A percentile compares a stretch with the other conserved stretches of the same genome.
These are phyloP conservation scores for Guadua angustifolia DNA, from an alignment of 176 grass and related monocot species.

Conservation along the genomic window DNA sequence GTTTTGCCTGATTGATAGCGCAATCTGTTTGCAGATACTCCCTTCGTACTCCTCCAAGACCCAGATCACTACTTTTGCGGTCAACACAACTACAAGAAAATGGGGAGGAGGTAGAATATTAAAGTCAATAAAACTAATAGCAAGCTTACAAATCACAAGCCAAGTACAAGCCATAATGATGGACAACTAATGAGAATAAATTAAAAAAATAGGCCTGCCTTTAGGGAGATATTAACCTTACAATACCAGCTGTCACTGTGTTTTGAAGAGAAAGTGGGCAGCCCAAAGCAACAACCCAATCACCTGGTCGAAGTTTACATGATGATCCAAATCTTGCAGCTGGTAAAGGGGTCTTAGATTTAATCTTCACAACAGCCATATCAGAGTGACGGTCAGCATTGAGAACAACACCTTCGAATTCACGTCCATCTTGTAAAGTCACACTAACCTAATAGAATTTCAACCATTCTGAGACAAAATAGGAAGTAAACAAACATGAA, in stretches of 20 bases:
- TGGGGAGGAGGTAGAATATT: slow-evolving; percentile 3
- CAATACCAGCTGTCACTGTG: slow-evolving; percentile 92
- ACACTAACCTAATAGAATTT: slow-evolving; percentile 71
- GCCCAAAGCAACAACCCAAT: slow-evolving; percentile 83
- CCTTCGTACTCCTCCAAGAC: slow-evolving; percentile 69
- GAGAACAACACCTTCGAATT: slow-evolving; percentile 65
- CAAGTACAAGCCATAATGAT: slow-evolving; percentile 10
- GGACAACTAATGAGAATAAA: slow-evolving; percentile 24
- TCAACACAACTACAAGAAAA: slow-evolving; percentile 80
- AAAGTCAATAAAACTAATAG: slow-evolving; percentile 34
- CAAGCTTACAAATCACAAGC: neutral
- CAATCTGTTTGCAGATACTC: slow-evolving; percentile 97
- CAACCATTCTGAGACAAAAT: slow-evolving; percentile 29
- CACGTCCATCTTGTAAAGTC: slow-evolving; percentile 82
- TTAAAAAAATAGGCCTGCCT: neutral
- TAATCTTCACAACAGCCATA: slow-evolving; percentile 83
- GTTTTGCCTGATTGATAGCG: slow-evolving; percentile 72
- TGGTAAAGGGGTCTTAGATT: slow-evolving; percentile 76
- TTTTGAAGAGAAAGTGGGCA: slow-evolving; percentile 83
- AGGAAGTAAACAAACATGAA: slow-evolving; percentile 30
- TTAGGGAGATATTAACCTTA: slow-evolving; percentile 60
- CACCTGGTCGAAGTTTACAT: slow-evolving; percentile 64
- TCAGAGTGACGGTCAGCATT: slow-evolving; percentile 70
- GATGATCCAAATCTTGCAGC: slow-evolving; percentile 77
- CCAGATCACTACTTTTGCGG: slow-evolving; percentile 89